A percentile compares a stretch with the other conserved stretches of the same genome.
These are phyloP conservation scores for Bipolaris oryzae DNA, from an alignment of 2,329 filamentous ascomycete genomes.

Conservation along the genomic window DNA sequence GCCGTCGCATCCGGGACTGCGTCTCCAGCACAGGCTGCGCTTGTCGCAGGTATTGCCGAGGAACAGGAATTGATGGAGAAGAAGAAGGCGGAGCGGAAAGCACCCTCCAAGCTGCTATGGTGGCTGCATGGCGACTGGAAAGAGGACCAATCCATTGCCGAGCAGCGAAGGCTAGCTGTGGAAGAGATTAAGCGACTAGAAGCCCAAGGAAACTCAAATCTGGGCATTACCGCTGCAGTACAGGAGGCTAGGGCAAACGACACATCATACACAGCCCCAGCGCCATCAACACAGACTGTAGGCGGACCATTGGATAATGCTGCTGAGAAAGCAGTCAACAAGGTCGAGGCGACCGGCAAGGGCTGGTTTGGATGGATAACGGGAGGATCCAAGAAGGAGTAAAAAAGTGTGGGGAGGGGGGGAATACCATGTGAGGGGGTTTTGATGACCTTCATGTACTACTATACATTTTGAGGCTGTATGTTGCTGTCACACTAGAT, in stretches of 20 bases:
- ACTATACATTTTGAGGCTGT: constrained; percentile 43
- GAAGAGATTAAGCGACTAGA: constrained; percentile 41
- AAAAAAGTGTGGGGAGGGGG: constrained; percentile 16
- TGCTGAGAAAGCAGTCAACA: constrained; percentile 49
- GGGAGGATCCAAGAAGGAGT: constrained; percentile 47
- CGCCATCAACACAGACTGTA: constrained; percentile 36
- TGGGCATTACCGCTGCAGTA: constrained; percentile 40
- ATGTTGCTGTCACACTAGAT: constrained; percentile 42
- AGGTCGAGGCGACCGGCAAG: constrained; percentile 46
- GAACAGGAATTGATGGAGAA: constrained; percentile 58
- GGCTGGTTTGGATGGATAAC: constrained; percentile 56
- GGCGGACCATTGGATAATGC: constrained; percentile 57
- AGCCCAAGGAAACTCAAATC: constrained; percentile 24
- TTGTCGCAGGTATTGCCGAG: constrained; percentile 66
- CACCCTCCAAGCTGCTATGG: constrained; percentile 42
- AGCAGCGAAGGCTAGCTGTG: constrained; percentile 42
- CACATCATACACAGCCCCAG: constrained; percentile 11
- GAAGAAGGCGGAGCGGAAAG: constrained; percentile 43
- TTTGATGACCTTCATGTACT: constrained; percentile 35
- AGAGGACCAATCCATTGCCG: constrained; percentile 43
- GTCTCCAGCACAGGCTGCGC: constrained; percentile 57
- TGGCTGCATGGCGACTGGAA: constrained; percentile 48
- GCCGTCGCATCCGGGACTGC: constrained; percentile 54
- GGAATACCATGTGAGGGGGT: constrained; percentile 1
- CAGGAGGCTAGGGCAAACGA: constrained; percentile 40